phyloP scores from a whole-genome alignment of 805 yeast species.

The Candida pseudoglaebosa region DNA sequence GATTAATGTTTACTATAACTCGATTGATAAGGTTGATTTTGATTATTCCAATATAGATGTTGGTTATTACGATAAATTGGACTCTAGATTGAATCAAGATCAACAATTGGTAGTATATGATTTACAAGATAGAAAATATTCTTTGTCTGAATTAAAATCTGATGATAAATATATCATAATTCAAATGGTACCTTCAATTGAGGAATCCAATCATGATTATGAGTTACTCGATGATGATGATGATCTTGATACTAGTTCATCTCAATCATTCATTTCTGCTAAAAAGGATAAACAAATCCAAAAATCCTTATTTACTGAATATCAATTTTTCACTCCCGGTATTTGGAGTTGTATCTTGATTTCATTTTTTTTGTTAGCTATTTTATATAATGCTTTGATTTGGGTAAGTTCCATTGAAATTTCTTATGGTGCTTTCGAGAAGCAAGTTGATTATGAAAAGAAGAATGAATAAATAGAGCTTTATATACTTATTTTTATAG shows the following conservation, averaged over 20 bases:
- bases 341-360: conserved; percentile 73
- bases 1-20: not conserved
- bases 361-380: conserved; percentile 51
- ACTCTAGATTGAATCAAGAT: too few species aligned
- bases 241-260: not conserved
- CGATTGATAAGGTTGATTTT: not conserved
- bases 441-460: conserved; percentile 51
- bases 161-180: not conserved
- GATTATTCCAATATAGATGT: not conserved
- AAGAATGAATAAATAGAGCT: conserved; percentile 44
- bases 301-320: conserved; percentile 54
- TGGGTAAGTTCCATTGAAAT: conserved; percentile 74
- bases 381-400: conserved; percentile 58
- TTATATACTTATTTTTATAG: too few species aligned
- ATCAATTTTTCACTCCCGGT: conserved; percentile 76
- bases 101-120: not conserved
- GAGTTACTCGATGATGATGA: not conserved
- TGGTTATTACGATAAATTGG: too few species aligned
- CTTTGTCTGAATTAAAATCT: not conserved
- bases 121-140: not conserved
- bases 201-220: too few species aligned
- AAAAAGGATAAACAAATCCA: not conserved
- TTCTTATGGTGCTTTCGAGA: conserved; percentile 79
- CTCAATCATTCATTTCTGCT: not conserved
- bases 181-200: not conserved